Evolutionary conservation across 345 rosid genomes (phyloP).

Genomic region (Melastoma malabathricum): DNA sequence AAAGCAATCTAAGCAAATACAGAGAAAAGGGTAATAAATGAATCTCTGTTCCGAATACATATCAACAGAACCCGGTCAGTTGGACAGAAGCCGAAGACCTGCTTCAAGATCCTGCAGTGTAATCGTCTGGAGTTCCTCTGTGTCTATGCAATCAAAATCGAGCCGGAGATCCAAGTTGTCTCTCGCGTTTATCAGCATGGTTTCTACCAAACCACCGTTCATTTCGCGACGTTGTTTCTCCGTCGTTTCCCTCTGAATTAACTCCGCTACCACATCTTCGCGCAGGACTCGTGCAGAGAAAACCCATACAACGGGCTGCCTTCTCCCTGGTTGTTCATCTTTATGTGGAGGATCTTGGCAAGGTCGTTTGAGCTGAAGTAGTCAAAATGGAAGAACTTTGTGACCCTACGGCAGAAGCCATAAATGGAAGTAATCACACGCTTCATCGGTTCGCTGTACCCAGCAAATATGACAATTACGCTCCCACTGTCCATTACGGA

Average conservation of each 20-base stretch:
- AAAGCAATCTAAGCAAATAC: too few relatives aligned
- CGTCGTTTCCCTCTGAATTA: constrained; percentile 55
- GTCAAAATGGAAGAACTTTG: constrained; percentile 71
- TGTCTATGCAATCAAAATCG: constrained; percentile 62
- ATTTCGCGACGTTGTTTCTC: constrained; percentile 82
- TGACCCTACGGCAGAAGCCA: constrained; percentile 95
- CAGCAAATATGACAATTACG: constrained; percentile 84
- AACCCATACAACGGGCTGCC: constrained; percentile 55
- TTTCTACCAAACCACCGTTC: constrained; percentile 87
- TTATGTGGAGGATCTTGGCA: constrained; percentile 66
- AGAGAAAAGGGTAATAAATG: too few relatives aligned
- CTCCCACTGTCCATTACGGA: constrained; percentile 90
- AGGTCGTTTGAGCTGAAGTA: constrained; percentile 68
- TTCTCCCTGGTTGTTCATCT: constrained; percentile 68
- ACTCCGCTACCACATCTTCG: constrained; percentile 39
- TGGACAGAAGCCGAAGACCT: constrained; percentile 41
- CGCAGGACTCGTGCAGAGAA: constrained; percentile 54
- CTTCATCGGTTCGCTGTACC: constrained; percentile 95
- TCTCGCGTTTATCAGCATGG: constrained; percentile 79
- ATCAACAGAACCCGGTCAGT: constrained; percentile 6
- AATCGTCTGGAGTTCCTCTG: constrained; percentile 55
- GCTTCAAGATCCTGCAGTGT: constrained; percentile 64
- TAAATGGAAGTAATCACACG: constrained; percentile 87
- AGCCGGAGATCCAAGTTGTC: constrained; percentile 84
- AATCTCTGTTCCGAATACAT: too few relatives aligned